phyloP scores from a whole-genome alignment of 805 yeast genomes.

The Teunomyces kruisii region DNA sequence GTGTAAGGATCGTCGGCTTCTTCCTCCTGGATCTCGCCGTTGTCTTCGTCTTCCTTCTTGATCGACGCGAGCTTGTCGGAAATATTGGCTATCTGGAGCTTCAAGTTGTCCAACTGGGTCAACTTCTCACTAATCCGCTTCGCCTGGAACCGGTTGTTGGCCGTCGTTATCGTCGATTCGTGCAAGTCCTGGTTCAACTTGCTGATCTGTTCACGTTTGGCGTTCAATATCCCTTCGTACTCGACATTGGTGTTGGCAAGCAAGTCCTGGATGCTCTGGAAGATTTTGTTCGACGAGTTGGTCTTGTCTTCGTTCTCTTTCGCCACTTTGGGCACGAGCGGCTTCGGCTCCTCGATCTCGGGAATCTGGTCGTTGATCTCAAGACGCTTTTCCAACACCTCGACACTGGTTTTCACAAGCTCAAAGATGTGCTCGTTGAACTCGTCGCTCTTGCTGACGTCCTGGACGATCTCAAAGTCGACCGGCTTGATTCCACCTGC shows the following conservation, averaged over 20 bases:
- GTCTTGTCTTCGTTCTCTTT: background rate
- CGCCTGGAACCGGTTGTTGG: slow-evolving; percentile 39
- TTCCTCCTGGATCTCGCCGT: slow-evolving; percentile 64
- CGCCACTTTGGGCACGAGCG: slow-evolving; percentile 5
- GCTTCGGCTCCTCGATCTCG: slow-evolving; percentile 13
- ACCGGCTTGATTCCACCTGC: slow-evolving; percentile 82
- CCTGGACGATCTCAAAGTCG: slow-evolving; percentile 75
- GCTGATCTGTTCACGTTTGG: slow-evolving; percentile 36
- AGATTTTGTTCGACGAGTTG: slow-evolving; percentile 29
- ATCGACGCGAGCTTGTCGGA: slow-evolving; percentile 29
- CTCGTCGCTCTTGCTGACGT: slow-evolving; percentile 21
- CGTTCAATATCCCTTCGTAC: slow-evolving; percentile 36
- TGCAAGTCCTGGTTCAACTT: slow-evolving; percentile 35
- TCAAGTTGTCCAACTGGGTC: slow-evolving; percentile 49
- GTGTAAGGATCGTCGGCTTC: slow-evolving; percentile 80
- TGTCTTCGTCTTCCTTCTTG: slow-evolving; percentile 27
- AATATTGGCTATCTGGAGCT: slow-evolving; percentile 42
- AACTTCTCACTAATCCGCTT: slow-evolving; percentile 39
- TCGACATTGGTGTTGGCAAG: slow-evolving; percentile 37
- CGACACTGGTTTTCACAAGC: slow-evolving; percentile 33
- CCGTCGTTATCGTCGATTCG: slow-evolving; percentile 42
- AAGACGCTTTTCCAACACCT: slow-evolving; percentile 28
- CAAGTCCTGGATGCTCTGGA: slow-evolving; percentile 40
- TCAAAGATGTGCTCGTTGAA: slow-evolving; percentile 29
- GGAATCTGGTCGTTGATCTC: slow-evolving; percentile 9